Percentiles rank a stretch among this genome's conserved stretches.
These are phyloP conservation scores for Fusarium temperatum DNA, from an alignment of 2,329 filamentous ascomycete genomes.

Conservation along the genomic window DNA sequence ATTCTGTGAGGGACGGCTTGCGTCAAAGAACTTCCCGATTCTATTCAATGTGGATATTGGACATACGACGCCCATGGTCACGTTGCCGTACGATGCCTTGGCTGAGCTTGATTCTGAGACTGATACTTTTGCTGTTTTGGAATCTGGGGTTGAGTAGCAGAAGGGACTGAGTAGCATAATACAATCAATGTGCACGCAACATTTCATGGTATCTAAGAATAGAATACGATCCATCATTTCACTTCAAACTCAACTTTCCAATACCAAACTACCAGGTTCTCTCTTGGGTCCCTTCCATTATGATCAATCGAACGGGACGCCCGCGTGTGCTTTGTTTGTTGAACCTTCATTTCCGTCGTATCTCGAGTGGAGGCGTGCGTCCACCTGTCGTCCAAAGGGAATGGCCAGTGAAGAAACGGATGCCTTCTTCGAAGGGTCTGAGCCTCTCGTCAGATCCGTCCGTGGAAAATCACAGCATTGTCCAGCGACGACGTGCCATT, in stretches of 20 bases:
- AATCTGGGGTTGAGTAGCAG: conserved; percentile 28
- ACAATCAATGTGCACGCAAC: rapidly evolving
- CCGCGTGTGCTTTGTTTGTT: too few species aligned
- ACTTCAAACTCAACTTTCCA: background rate
- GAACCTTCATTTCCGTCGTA: too few species aligned
- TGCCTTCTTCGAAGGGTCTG: background rate
- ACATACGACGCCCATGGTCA: conserved; percentile 54
- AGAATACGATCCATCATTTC: background rate
- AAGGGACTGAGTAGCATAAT: too few species aligned
- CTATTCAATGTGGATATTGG: conserved; percentile 55
- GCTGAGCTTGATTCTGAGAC: conserved; percentile 50
- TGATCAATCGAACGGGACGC: too few species aligned
- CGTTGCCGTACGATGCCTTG: conserved; percentile 51
- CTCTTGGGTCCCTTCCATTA: background rate
- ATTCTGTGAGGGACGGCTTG: conserved; percentile 48
- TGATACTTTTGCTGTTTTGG: conserved; percentile 48
- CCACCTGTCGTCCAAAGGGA: background rate
- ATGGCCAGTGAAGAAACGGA: background rate
- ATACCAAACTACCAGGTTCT: background rate
- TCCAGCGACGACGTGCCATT: background rate
- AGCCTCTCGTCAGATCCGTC: background rate
- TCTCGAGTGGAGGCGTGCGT: background rate
- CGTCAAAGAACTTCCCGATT: conserved; percentile 49
- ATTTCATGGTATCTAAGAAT: background rate
- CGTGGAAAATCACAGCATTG: too few species aligned